Evolutionary conservation across 768 basidiomycete genomes (phyloP).

Genomic region (Terana coerulea): DNA sequence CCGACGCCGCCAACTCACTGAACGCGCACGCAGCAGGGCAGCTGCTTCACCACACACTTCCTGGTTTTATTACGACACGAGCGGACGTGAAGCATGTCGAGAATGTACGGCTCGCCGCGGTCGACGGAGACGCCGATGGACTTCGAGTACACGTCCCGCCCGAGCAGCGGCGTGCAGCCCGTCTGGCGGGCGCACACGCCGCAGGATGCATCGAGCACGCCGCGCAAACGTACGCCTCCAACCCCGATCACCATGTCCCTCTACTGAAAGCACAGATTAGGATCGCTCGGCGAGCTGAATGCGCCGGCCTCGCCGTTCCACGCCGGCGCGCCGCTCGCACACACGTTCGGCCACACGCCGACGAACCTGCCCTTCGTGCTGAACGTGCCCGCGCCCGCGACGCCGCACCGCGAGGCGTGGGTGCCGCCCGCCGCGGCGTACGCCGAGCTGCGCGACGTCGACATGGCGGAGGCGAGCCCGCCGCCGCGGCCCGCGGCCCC

Average conservation of each 20-base stretch:
- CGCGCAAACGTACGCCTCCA: conserved; percentile 60
- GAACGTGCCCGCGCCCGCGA: conserved; percentile 45
- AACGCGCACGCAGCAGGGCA: too few relatives aligned
- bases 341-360: conserved; percentile 39
- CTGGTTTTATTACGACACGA: too few relatives aligned
- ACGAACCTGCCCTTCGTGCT: conserved; percentile 71
- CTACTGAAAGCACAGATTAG: conserved; percentile 21
- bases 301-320: conserved; percentile 31
- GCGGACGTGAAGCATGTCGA: background rate
- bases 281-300: conserved; percentile 42
- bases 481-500: conserved; percentile 29
- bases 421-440: conserved; percentile 59
- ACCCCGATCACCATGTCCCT: background rate
- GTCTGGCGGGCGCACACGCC: too few relatives aligned
- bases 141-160: conserved; percentile 77
- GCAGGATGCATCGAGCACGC: conserved; percentile 46
- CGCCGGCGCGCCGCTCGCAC: conserved; percentile 29
- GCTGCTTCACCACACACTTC: too few relatives aligned
- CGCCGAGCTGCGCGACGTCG: conserved; percentile 58
- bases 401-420: conserved; percentile 53
- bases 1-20: too few relatives aligned
- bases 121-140: conserved; percentile 88
- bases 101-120: background rate
- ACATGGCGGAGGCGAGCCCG: conserved; percentile 73
- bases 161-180: conserved; percentile 45